Evolutionary conservation across 768 basidiomycete genomes (phyloP), one percentile per base, ranked within the genome.

Genomic region (Imleria badia): DNA sequence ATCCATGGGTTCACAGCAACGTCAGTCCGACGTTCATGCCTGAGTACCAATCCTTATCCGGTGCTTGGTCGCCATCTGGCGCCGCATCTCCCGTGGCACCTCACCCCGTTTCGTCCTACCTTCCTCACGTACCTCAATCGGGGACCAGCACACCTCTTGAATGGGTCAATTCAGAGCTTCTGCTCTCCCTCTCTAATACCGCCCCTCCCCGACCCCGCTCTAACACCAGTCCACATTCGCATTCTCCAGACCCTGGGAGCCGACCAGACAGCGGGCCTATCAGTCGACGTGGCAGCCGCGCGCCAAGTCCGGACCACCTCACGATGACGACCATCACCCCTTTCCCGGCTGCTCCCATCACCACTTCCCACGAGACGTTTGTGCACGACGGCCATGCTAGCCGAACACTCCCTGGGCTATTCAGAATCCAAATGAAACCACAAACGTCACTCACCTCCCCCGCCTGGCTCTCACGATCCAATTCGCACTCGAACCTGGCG

Each of bases 121-220:
- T 71, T 40, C 54, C 82, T 3, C 77, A 78, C 40, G 73, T 65
- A 13, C 82, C 79, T 19, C 76, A 73, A 15, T 67, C 80, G 20
- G 76, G 73, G 48, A 60, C 72, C 40, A 71, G 72, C 51, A 74
- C 78, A 0, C 79, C 83, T 4, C 76, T 90, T 48, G 86, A 90
- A 48, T 91, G 88, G 84, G 82, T 92, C 52, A 91, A 94, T 69
- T 89, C 89, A 6, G 94, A 94, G 72, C 79, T 96, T 4, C 74
- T 94, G 46, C 75, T 87, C 15, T 87, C 85, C 2, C 74, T 89
- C 29, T 78, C 83, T 2, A 68, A 70, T 22, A 62, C 73, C 15
- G 65, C 67, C 1, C 71, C 71, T 3, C 62, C 72, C 39, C 55
- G 45, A 46, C 49, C 45, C 41, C 60, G 44, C 53, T 36, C 54